Evolutionary conservation across 495 filamentous ascomycete genomes (phyloP).

Genomic region (Hypoxylon perforatum): DNA sequence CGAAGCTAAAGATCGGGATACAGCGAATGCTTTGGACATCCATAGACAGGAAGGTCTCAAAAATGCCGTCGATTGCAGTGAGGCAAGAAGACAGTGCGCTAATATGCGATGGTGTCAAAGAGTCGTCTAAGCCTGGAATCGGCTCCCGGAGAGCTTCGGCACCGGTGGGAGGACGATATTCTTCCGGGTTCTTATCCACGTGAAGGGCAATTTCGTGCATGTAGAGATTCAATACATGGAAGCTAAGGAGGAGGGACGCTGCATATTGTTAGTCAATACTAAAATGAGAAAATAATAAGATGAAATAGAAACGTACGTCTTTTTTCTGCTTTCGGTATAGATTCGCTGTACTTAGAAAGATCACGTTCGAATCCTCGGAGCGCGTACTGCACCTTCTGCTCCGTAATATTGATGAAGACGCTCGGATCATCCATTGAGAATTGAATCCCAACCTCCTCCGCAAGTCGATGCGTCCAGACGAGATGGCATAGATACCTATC

Average conservation of each 20-base stretch:
- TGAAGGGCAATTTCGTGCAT: conserved; percentile 90
- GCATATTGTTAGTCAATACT: conserved; percentile 8
- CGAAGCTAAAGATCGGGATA: conserved; percentile 80
- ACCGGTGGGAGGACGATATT: conserved; percentile 60
- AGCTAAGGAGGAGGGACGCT: conserved; percentile 69
- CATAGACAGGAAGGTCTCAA: conserved; percentile 75
- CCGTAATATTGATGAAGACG: conserved; percentile 72
- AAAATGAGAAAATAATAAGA: conserved; percentile 17
- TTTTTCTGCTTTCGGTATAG: conserved; percentile 60
- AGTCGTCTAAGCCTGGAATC: conserved; percentile 50
- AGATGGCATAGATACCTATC: conserved; percentile 80
- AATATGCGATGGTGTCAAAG: conserved; percentile 72
- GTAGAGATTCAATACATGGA: conserved; percentile 77
- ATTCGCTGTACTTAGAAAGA: conserved; percentile 72
- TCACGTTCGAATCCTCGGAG: conserved; percentile 81
- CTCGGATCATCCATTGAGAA: conserved; percentile 81
- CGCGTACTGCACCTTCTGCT: conserved; percentile 77
- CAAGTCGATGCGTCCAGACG: conserved; percentile 80
- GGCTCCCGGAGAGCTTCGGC: conserved; percentile 58
- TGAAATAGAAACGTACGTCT: conserved; percentile 51
- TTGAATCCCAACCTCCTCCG: conserved; percentile 80
- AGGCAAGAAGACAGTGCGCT: conserved; percentile 78
- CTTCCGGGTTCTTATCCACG: conserved; percentile 72
- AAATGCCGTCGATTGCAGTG: conserved; percentile 74
- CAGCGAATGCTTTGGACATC: conserved; percentile 70